These are phyloP conservation scores for Phyllosticta paracitricarpa DNA, from an alignment of 2,329 filamentous ascomycete genomes.

Conservation along the genomic window DNA sequence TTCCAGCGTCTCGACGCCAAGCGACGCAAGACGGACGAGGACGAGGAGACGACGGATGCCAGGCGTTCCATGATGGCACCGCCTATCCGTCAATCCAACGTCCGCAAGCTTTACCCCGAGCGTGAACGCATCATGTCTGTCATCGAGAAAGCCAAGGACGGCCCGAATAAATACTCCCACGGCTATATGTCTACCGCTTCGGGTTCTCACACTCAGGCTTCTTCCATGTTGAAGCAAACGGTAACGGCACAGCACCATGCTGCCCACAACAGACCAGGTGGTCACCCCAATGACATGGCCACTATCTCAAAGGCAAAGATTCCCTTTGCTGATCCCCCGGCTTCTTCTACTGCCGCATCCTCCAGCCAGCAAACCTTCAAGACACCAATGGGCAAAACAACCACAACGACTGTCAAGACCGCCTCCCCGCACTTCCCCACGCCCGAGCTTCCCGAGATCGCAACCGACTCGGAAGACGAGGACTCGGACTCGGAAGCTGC, in stretches of 20 bases:
- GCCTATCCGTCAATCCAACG: constrained; percentile 71
- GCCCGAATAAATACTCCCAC: constrained; percentile 51
- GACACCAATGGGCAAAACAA: constrained; percentile 49
- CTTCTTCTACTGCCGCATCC: constrained; percentile 1
- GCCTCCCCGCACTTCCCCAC: constrained; percentile 80
- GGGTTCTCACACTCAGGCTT: constrained; percentile 34
- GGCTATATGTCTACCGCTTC: constrained; percentile 53
- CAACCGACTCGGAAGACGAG: constrained; percentile 87
- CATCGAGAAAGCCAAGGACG: constrained; percentile 33
- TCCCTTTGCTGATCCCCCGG: constrained; percentile 59
- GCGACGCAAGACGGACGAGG: constrained; percentile 62
- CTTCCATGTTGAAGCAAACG: constrained; percentile 52
- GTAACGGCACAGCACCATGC: constrained; percentile 57
- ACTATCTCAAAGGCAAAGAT: constrained; percentile 83
- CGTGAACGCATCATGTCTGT: constrained; percentile 10
- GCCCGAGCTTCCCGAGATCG: constrained; percentile 88
- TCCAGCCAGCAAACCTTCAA: constrained; percentile 43
- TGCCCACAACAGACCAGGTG: constrained; percentile 52
- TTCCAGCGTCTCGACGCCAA: constrained; percentile 64
- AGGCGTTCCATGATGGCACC: constrained; percentile 65
- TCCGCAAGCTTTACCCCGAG: constrained; percentile 52
- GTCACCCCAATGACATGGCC: constrained; percentile 71
- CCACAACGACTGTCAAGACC: constrained; percentile 49
- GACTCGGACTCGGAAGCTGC: constrained; percentile 36
- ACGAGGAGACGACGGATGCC: constrained; percentile 50